Evolutionary conservation across 1,284 basidiomycete species (phyloP).

Genomic region (Inonotus obliquus): DNA sequence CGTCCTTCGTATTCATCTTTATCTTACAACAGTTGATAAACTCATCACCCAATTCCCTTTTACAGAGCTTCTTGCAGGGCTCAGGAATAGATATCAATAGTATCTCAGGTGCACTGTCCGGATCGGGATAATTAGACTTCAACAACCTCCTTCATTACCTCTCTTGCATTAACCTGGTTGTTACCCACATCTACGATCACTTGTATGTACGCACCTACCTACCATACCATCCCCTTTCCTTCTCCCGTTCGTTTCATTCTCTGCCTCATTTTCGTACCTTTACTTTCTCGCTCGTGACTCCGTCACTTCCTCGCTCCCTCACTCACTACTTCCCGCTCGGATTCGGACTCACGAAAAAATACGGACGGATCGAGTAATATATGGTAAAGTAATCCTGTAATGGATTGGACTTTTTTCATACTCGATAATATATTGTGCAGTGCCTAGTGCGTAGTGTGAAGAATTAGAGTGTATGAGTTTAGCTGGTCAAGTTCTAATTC

Average conservation of each 20-base stretch:
- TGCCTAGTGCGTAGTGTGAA: not conserved
- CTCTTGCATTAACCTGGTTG: not conserved
- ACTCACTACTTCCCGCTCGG: not conserved
- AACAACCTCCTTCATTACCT: not conserved
- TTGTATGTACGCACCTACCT: not conserved
- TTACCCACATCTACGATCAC: not conserved
- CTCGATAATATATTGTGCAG: not conserved
- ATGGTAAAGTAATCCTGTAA: not conserved
- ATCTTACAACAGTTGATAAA: not conserved
- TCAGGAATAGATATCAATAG: conserved; percentile 13
- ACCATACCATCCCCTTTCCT: not conserved
- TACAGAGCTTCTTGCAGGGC: conserved; percentile 12
- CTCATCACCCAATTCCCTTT: not conserved
- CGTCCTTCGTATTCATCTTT: not conserved
- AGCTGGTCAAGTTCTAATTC: not conserved
- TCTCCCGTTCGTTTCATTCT: not conserved
- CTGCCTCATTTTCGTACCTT: not conserved
- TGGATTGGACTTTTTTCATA: not conserved
- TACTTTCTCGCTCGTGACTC: not conserved
- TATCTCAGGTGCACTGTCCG: conserved; percentile 2
- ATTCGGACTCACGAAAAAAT: not conserved
- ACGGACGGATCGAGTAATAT: not conserved
- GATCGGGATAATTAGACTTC: not conserved
- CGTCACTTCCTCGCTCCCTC: not conserved
- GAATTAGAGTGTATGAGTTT: not conserved